A percentile compares a stretch with the other conserved stretches of the same genome.
phyloP scores from a whole-genome alignment of 2,329 filamentous ascomycete genomes.

The Aspergillus quadricinctus region DNA sequence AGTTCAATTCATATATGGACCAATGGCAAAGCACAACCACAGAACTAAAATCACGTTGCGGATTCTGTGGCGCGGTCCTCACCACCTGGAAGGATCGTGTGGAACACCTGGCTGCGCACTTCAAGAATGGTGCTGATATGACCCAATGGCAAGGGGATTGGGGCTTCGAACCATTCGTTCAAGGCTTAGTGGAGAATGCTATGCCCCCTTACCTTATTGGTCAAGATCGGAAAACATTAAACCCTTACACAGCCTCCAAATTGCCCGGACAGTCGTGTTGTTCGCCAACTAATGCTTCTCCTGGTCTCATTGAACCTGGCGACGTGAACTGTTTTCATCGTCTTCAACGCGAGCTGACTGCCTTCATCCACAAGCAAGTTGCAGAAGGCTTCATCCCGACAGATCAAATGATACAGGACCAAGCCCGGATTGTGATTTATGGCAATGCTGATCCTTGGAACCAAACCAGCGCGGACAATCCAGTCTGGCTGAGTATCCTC shows the following conservation, averaged over 20 bases:
- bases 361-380: constrained; percentile 34
- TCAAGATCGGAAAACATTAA: constrained; percentile 27
- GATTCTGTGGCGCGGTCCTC: constrained; percentile 39
- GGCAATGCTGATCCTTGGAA: constrained; percentile 35
- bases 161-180: constrained; percentile 37
- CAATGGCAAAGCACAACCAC: constrained; percentile 54
- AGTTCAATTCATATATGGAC: constrained; percentile 53
- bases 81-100: constrained; percentile 40
- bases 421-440: constrained; percentile 33
- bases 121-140: constrained; percentile 36
- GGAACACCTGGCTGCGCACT: constrained; percentile 39
- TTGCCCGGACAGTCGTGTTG: constrained; percentile 7
- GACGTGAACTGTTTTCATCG: constrained; percentile 41
- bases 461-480: constrained; percentile 45
- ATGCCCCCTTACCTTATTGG: constrained; percentile 37
- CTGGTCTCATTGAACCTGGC: constrained; percentile 22
- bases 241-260: constrained; percentile 30
- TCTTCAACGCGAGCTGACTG: constrained; percentile 37
- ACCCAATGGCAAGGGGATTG: constrained; percentile 35
- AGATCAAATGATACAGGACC: constrained; percentile 34
- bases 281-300: background rate
- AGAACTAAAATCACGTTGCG: constrained; percentile 49
- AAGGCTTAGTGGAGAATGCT: constrained; percentile 34
- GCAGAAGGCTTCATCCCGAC: constrained; percentile 33
- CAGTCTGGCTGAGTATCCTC: constrained; percentile 42